Conservation (phyloP, 805 yeast genomes). For the Kazachstania martiniae region DNA sequence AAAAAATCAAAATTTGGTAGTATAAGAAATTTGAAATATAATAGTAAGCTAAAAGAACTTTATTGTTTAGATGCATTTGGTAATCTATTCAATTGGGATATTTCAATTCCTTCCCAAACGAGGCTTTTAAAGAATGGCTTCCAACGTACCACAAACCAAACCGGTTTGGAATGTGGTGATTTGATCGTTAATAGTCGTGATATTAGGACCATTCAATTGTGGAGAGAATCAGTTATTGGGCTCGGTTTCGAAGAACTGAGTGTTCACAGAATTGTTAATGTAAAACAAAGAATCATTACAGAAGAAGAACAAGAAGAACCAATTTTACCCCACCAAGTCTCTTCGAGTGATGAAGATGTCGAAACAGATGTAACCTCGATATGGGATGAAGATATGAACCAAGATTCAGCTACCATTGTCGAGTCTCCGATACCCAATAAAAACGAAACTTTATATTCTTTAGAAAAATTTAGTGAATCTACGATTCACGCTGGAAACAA, state of each 20-base stretch:
- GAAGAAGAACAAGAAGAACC: too few relatives aligned
- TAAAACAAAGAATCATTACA: slow-evolving; percentile 2
- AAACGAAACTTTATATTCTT: background rate
- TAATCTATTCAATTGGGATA: slow-evolving; percentile 16
- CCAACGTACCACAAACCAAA: background rate
- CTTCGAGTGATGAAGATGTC: background rate
- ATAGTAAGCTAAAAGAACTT: background rate
- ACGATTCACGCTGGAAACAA: background rate
- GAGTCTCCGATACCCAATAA: background rate
- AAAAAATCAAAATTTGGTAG: too few relatives aligned
- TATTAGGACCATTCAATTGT: background rate
- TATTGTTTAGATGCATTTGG: slow-evolving; percentile 4
- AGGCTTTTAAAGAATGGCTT: slow-evolving; percentile 2
- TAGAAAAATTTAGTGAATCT: background rate
- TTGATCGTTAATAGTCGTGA: slow-evolving; percentile 10
- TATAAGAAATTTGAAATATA: too few relatives aligned
- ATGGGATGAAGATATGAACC: background rate
- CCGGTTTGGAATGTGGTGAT: slow-evolving; percentile 16
- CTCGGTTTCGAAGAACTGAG: slow-evolving; percentile 18
- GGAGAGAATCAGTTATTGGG: slow-evolving; percentile 6
- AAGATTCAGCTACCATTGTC: background rate
- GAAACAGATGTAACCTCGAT: slow-evolving; percentile 1
- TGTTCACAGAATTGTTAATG: slow-evolving; percentile 15
- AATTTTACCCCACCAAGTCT: too few relatives aligned
- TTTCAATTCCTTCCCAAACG: slow-evolving; percentile 3